Conservation (phyloP, 345 rosid genomes). For the Salix brachista region DNA sequence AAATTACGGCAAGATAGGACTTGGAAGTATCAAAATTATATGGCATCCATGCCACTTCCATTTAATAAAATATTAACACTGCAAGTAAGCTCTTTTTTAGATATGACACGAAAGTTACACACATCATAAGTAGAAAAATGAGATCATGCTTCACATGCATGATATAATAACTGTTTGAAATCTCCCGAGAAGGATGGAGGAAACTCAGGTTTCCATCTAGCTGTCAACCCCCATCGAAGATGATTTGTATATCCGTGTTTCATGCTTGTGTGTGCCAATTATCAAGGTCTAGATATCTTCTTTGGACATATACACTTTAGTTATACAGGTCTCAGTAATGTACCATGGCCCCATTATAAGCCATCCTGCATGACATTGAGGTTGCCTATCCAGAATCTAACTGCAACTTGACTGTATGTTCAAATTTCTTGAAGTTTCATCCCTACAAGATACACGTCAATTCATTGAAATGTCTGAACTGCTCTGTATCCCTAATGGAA, state of each 20-base stretch:
- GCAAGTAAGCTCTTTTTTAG: too few species aligned
- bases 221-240: not conserved
- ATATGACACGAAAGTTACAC: not conserved
- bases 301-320: not conserved
- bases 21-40: not conserved
- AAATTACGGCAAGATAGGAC: not conserved
- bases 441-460: not conserved
- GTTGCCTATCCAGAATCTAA: slow-evolving; percentile 5
- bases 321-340: not conserved
- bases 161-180: not conserved
- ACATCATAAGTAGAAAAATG: not conserved
- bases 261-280: not conserved
- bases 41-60: not conserved
- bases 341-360: not conserved
- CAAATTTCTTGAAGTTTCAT: not conserved
- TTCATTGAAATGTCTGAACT: not conserved
- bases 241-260: not conserved
- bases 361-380: not conserved
- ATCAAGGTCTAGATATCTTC: not conserved
- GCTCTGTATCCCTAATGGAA: not conserved
- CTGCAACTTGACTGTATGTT: not conserved
- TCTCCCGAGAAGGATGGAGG: not conserved
- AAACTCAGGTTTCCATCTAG: not conserved
- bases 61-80: not conserved
- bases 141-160: not conserved